phyloP scores from a whole-genome alignment of 108 stramenopile genomes.

The Asterionellopsis glacialis region DNA sequence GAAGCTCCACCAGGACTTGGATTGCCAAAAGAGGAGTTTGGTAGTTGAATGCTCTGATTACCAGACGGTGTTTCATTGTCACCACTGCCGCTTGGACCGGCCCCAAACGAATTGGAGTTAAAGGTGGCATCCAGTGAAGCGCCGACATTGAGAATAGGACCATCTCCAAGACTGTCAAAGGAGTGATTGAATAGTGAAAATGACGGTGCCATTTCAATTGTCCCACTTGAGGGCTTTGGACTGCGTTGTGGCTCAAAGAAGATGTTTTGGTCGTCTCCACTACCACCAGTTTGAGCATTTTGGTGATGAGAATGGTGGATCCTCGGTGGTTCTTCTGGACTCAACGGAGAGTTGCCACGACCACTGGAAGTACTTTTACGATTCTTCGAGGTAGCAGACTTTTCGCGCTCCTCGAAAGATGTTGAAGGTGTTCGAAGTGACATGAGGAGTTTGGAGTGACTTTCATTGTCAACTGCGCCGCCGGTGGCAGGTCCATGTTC shows the following conservation, averaged over 20 bases:
- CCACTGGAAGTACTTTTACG: neutral
- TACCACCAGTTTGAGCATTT: slow-evolving; percentile 12
- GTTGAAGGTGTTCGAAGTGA: slow-evolving; percentile 40
- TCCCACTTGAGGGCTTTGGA: slow-evolving; percentile 37
- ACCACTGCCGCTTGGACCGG: slow-evolving; percentile 26
- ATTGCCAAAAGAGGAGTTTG: slow-evolving; percentile 59
- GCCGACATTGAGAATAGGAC: slow-evolving; percentile 45
- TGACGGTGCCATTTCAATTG: slow-evolving; percentile 64
- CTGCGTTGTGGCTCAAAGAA: slow-evolving; percentile 51
- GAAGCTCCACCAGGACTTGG: slow-evolving; percentile 1
- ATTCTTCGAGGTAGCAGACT: neutral
- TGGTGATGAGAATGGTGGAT: slow-evolving; percentile 34
- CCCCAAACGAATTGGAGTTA: slow-evolving; percentile 54
- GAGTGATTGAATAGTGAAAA: slow-evolving; percentile 79
- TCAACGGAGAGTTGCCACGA: slow-evolving; percentile 6
- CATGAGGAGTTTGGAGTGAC: slow-evolving; percentile 35
- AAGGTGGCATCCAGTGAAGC: slow-evolving; percentile 50
- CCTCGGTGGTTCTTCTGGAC: slow-evolving; percentile 40
- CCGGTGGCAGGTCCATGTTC: neutral
- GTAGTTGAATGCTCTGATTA: slow-evolving; percentile 55
- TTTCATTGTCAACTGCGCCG: slow-evolving; percentile 19
- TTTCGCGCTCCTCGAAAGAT: slow-evolving; percentile 35
- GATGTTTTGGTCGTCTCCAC: slow-evolving; percentile 6
- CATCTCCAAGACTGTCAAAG: slow-evolving; percentile 73
- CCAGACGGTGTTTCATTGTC: slow-evolving; percentile 4